Conservation (phyloP, 768 basidiomycete species). For the Leucogyrophana mollusca region DNA sequence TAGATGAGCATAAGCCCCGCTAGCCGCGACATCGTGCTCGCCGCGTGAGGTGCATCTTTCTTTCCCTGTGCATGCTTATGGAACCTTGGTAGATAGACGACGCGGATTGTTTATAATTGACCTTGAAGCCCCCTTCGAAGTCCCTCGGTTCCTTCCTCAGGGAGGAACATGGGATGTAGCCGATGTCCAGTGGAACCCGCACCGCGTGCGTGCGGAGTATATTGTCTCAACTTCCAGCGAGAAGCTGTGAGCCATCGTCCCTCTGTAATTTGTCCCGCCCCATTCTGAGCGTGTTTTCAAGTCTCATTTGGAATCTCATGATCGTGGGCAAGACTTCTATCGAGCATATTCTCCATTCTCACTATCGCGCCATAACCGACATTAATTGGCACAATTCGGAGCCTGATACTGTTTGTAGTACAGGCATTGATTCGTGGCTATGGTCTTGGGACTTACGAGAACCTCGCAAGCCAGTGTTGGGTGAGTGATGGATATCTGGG, state of each 20-base stretch:
- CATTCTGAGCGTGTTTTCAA: conserved; percentile 21
- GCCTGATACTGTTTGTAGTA: conserved; percentile 84
- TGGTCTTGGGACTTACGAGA: conserved; percentile 91
- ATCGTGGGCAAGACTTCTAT: conserved; percentile 75
- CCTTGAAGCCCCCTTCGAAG: conserved; percentile 79
- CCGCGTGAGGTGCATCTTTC: conserved; percentile 55
- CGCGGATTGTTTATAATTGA: conserved; percentile 95
- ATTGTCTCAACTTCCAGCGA: conserved; percentile 88
- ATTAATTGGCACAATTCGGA: conserved; percentile 95
- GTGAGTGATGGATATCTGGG: conserved; percentile 24
- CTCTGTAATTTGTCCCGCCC: background rate
- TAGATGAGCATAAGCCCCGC: conserved; percentile 93
- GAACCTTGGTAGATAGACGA: conserved; percentile 41
- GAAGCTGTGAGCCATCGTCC: conserved; percentile 61
- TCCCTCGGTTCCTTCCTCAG: conserved; percentile 93
- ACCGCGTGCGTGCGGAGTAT: conserved; percentile 70
- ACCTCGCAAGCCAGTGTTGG: conserved; percentile 69
- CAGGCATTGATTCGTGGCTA: conserved; percentile 91
- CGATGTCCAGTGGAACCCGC: conserved; percentile 92
- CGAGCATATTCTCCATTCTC: conserved; percentile 80
- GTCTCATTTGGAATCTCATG: conserved; percentile 93
- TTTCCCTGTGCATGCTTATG: background rate
- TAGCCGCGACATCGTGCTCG: conserved; percentile 86
- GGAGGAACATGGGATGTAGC: conserved; percentile 96
- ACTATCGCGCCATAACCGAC: conserved; percentile 95